Percentiles rank a stretch among this genome's conserved stretches.
phyloP scores from a whole-genome alignment of 306 rosid species.

The Castanea mollissima region DNA sequence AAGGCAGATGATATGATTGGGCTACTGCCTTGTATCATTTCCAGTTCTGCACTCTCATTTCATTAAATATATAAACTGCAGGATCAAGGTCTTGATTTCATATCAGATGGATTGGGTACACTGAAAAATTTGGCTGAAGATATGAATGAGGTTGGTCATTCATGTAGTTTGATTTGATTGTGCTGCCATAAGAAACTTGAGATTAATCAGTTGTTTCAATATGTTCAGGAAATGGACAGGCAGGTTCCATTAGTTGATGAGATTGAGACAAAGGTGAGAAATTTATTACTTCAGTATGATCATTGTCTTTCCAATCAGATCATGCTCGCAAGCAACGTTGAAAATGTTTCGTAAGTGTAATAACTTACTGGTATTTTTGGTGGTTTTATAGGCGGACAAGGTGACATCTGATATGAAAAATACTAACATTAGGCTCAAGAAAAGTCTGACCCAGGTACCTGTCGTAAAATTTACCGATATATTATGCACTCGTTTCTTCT shows the following conservation, averaged over 20 bases:
- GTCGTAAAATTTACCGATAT: not conserved
- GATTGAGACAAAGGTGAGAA: constrained; percentile 69
- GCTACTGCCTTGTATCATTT: not conserved
- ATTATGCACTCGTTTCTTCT: not conserved
- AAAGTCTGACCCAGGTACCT: constrained; percentile 68
- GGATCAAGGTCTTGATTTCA: constrained; percentile 89
- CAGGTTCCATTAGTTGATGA: constrained; percentile 91
- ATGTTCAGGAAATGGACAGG: constrained; percentile 76
- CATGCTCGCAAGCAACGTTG: not conserved
- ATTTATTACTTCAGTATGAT: not conserved
- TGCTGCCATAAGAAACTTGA: not conserved
- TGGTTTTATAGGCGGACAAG: constrained; percentile 61
- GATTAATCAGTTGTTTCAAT: constrained; percentile 20
- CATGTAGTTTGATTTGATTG: constrained; percentile 3
- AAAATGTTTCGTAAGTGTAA: constrained; percentile 4
- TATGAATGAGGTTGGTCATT: constrained; percentile 77
- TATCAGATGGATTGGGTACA: constrained; percentile 86
- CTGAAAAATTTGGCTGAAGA: constrained; percentile 72
- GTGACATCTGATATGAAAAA: constrained; percentile 58
- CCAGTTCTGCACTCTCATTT: constrained; percentile 3
- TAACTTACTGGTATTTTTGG: constrained; percentile 5
- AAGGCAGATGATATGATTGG: constrained; percentile 3
- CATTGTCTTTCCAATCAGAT: constrained; percentile 7
- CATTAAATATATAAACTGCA: constrained; percentile 28
- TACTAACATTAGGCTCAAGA: constrained; percentile 71